These are phyloP conservation scores for Tulasnella sp. DNA, from an alignment of 768 basidiomycete genomes.

Conservation along the genomic window DNA sequence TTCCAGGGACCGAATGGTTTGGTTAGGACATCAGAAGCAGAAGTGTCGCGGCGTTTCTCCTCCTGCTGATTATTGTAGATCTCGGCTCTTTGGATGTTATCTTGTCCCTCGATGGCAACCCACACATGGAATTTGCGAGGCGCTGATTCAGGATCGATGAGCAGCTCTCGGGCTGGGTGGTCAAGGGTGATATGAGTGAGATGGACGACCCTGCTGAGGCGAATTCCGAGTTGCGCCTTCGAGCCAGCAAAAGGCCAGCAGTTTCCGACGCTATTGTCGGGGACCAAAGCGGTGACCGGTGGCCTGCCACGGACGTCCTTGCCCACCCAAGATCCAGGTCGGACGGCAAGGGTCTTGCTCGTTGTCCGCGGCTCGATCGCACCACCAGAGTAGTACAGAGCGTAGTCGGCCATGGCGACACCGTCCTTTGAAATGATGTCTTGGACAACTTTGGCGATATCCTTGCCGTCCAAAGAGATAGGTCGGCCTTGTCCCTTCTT, in stretches of 20 bases:
- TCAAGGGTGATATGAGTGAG: constrained; percentile 75
- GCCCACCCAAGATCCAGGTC: constrained; percentile 47
- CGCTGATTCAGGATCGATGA: constrained; percentile 74
- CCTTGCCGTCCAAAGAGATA: constrained; percentile 57
- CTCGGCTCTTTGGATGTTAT: constrained; percentile 60
- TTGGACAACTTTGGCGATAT: constrained; percentile 63
- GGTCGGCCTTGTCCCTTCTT: constrained; percentile 16
- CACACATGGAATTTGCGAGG: constrained; percentile 88
- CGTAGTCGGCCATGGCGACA: constrained; percentile 80
- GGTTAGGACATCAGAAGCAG: not conserved
- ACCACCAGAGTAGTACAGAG: constrained; percentile 78
- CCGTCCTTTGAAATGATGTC: constrained; percentile 81
- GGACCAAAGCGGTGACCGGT: constrained; percentile 83
- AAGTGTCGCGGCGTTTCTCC: not conserved
- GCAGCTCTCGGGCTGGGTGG: constrained; percentile 78
- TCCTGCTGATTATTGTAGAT: constrained; percentile 43
- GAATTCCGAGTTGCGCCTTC: constrained; percentile 77
- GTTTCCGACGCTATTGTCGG: constrained; percentile 73
- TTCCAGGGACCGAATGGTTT: constrained; percentile 33
- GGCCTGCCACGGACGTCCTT: constrained; percentile 63
- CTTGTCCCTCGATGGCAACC: constrained; percentile 77
- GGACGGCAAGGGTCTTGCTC: constrained; percentile 68
- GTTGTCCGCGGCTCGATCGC: constrained; percentile 79
- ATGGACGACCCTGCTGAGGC: constrained; percentile 59
- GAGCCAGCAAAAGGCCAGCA: constrained; percentile 91